Evolutionary conservation across 148 eudicot genomes (phyloP), one percentile per base, ranked within the genome.

Genomic region (Spergularia marina): DNA sequence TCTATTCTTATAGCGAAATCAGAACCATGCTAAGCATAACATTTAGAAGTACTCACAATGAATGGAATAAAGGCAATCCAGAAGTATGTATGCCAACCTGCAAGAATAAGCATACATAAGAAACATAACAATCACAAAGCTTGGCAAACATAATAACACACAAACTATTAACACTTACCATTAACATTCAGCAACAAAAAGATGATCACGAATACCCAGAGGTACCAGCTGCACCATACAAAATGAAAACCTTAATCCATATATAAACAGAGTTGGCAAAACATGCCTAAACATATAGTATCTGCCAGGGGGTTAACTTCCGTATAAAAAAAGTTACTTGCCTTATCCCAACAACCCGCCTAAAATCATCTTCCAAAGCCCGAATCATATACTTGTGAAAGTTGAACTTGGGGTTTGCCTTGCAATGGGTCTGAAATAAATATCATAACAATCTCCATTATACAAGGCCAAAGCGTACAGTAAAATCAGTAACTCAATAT

Each of bases 61-160:
- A 92, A 87, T 12, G 97, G 98, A 82, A 94, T 18, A 73, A 94
- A 94, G 14, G 98, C 96, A 15, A 94, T 90, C 98, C 98, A 94
- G 77, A 94, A 94, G 77, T 94, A 94, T 14, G 96, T 90, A 77
- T 94, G 93, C 98, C 98, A 94, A n/a, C 97, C 98, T 94, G 90
- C 80, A 80, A 67, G 61, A 20, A 58, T 44, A 41, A 14, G 53
- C 10, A 72, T 4, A 16, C 25, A 54, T 21, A 54, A 77, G 62
- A 53, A 20, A 16, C 3, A 53, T 7, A 63, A 15, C 49, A 21
- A 53, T 41, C 57, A 63, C 36, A n/a, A 58, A 57, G 21, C 56
- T 34, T 5, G 47, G 49, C 10, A 0, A 44, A 30, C 6, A 39
- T 16, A 39, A 39, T 40, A 14, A 65, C 10, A 65, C 39, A 36